A percentile compares a stretch with the other conserved stretches of the same genome.
Evolutionary conservation across 2,329 filamentous ascomycete genomes (phyloP).

Genomic region (Fusarium virguliforme): DNA sequence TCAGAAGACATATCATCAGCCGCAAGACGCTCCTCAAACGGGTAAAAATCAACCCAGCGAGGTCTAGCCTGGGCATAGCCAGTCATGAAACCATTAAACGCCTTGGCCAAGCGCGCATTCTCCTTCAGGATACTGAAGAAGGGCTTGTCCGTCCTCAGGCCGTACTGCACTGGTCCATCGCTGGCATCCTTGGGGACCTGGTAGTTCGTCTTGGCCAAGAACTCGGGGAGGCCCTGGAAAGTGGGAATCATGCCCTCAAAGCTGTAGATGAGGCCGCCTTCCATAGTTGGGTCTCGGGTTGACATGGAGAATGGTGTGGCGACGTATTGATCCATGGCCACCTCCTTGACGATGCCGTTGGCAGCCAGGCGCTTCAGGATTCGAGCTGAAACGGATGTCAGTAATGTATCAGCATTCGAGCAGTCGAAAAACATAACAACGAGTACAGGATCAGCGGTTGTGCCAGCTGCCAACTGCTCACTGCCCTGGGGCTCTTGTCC

Average conservation of each 20-base stretch:
- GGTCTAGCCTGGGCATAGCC: slow-evolving; percentile 54
- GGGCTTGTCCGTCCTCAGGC: slow-evolving; percentile 44
- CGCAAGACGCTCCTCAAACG: slow-evolving; percentile 23
- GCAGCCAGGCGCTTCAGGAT: slow-evolving; percentile 29
- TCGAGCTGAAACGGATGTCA: slow-evolving; percentile 12
- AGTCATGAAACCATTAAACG: slow-evolving; percentile 57
- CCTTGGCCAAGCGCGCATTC: slow-evolving; percentile 50
- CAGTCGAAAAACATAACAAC: slow-evolving; percentile 16
- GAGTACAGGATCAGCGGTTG: slow-evolving; percentile 26
- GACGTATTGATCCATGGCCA: slow-evolving; percentile 18
- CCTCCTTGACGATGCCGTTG: slow-evolving; percentile 30
- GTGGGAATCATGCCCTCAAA: slow-evolving; percentile 41
- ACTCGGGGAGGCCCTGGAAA: slow-evolving; percentile 53
- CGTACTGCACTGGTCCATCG: slow-evolving; percentile 43
- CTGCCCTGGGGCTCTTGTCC: slow-evolving; percentile 23
- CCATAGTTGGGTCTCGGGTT: slow-evolving; percentile 35
- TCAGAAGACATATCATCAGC: background rate
- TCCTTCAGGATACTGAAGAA: slow-evolving; percentile 55
- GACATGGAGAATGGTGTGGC: slow-evolving; percentile 25
- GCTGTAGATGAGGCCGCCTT: slow-evolving; percentile 35
- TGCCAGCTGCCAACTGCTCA: slow-evolving; percentile 22
- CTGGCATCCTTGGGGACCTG: slow-evolving; percentile 51
- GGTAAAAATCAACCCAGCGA: slow-evolving; percentile 54
- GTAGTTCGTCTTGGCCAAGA: slow-evolving; percentile 55
- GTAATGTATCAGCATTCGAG: background rate